These are phyloP conservation scores for Fusarium buxicola DNA, from an alignment of 2,329 filamentous ascomycete genomes.

Conservation along the genomic window DNA sequence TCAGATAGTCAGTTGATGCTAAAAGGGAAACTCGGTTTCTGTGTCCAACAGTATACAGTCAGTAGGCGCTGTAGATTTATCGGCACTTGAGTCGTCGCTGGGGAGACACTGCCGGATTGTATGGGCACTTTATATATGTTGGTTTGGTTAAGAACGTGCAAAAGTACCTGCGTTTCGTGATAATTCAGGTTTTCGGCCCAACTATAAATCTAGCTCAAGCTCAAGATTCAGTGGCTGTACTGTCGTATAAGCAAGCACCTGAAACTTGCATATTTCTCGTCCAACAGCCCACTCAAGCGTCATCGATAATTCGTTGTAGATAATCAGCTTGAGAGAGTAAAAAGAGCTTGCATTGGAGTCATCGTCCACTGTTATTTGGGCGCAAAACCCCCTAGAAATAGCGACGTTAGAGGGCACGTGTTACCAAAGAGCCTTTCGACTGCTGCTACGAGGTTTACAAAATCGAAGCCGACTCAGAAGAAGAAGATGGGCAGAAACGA, in stretches of 20 bases:
- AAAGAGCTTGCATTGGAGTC: no score
- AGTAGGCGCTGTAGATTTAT: no score
- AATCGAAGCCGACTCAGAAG: not conserved
- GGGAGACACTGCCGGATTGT: not conserved
- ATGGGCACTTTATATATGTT: not conserved
- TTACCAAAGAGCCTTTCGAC: no score
- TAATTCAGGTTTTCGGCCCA: not conserved
- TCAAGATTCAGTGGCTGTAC: slow-evolving; percentile 9
- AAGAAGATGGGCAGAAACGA: not conserved
- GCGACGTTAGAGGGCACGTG: no score
- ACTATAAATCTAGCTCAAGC: not conserved
- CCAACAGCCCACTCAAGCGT: not conserved
- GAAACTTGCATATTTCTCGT: not conserved
- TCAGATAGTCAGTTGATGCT: not conserved
- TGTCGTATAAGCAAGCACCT: not conserved
- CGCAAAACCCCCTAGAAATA: no score
- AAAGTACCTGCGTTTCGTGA: not conserved
- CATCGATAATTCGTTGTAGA: not conserved
- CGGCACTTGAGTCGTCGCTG: no score
- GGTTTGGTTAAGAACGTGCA: not conserved
- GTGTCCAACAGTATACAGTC: no score
- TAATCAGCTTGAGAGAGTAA: no score
- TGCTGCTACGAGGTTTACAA: no score
- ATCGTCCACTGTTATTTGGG: no score
- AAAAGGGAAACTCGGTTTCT: no score